A percentile compares a stretch with the other conserved stretches of the same genome.
Conservation (phyloP, 345 rosid genomes). For the Euclidium syriacum region DNA sequence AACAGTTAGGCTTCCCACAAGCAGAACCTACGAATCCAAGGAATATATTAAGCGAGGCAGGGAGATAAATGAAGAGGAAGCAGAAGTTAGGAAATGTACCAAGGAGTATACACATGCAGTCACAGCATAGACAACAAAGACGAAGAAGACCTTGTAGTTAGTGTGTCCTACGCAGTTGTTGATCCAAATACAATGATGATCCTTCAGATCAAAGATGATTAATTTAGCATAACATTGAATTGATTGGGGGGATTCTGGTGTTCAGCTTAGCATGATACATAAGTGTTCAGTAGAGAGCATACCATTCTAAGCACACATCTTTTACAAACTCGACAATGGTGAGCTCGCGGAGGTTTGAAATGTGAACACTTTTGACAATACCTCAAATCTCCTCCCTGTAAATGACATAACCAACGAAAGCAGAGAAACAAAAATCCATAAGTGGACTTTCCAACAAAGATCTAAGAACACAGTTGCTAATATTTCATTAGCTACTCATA, state of each 20-base stretch:
- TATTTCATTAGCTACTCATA: not conserved
- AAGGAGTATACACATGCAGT: slow-evolving; percentile 69
- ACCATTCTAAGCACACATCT: slow-evolving; percentile 93
- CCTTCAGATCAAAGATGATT: slow-evolving; percentile 52
- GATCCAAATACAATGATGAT: slow-evolving; percentile 97
- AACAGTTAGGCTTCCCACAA: slow-evolving; percentile 72
- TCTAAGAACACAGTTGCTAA: not conserved
- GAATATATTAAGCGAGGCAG: not conserved
- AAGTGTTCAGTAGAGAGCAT: slow-evolving; percentile 21
- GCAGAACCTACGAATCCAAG: slow-evolving; percentile 55
- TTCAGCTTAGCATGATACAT: slow-evolving; percentile 8
- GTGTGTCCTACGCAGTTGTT: slow-evolving; percentile 90
- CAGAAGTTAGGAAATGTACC: slow-evolving; percentile 42
- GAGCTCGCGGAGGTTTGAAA: slow-evolving; percentile 89
- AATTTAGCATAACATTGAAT: slow-evolving; percentile 29
- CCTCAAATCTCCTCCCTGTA: slow-evolving; percentile 92
- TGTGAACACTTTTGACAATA: slow-evolving; percentile 88
- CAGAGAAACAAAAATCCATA: not conserved
- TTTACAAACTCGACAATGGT: slow-evolving; percentile 91
- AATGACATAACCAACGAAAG: slow-evolving; percentile 12
- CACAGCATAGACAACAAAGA: slow-evolving; percentile 69
- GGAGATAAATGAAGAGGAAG: not conserved
- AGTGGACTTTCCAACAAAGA: not conserved
- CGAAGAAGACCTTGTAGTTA: slow-evolving; percentile 86
- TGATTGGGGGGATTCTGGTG: not conserved